phyloP scores from a whole-genome alignment of 2,329 filamentous ascomycete genomes.

The Nothopassalora personata region DNA sequence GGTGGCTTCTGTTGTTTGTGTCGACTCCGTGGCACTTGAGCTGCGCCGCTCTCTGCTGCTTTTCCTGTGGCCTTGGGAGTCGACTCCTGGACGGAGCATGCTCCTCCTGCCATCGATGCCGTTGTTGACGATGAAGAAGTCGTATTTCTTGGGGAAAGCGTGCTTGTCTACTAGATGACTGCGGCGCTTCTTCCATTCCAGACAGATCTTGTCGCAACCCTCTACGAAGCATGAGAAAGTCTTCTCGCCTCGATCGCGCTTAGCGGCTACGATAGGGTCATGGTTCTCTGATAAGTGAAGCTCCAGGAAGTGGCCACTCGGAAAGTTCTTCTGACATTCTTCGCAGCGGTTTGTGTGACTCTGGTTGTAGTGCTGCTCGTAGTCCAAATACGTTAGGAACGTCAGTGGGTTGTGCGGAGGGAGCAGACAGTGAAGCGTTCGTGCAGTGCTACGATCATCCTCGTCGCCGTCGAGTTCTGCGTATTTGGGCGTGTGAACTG shows the following conservation, averaged over 20 bases:
- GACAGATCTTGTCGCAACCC: conserved; percentile 78
- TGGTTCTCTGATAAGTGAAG: conserved; percentile 90
- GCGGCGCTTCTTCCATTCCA: conserved; percentile 74
- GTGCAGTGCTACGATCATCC: conserved; percentile 21
- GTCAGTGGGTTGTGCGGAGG: conserved; percentile 70
- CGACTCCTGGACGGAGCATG: conserved; percentile 59
- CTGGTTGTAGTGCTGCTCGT: conserved; percentile 80
- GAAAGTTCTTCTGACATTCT: conserved; percentile 82
- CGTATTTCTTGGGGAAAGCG: conserved; percentile 78
- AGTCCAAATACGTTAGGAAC: conserved; percentile 72
- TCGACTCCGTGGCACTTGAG: conserved; percentile 15
- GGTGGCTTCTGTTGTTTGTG: conserved; percentile 21
- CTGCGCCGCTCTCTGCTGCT: conserved; percentile 28
- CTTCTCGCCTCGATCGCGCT: conserved; percentile 74
- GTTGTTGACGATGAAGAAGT: conserved; percentile 78
- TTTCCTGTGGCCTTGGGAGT: conserved; percentile 29
- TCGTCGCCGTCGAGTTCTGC: conserved; percentile 56
- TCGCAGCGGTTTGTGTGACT: conserved; percentile 78
- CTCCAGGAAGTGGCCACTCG: conserved; percentile 70
- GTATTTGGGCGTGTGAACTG: conserved; percentile 37
- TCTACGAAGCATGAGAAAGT: conserved; percentile 92
- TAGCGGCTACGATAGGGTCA: conserved; percentile 69
- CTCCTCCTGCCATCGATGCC: conserved; percentile 84
- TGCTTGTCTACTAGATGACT: conserved; percentile 94
- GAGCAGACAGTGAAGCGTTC: conserved; percentile 71